A percentile compares a stretch with the other conserved stretches of the same genome.
Evolutionary conservation across 2,329 filamentous ascomycete genomes (phyloP).

Genomic region (Trichoderma sp.): DNA sequence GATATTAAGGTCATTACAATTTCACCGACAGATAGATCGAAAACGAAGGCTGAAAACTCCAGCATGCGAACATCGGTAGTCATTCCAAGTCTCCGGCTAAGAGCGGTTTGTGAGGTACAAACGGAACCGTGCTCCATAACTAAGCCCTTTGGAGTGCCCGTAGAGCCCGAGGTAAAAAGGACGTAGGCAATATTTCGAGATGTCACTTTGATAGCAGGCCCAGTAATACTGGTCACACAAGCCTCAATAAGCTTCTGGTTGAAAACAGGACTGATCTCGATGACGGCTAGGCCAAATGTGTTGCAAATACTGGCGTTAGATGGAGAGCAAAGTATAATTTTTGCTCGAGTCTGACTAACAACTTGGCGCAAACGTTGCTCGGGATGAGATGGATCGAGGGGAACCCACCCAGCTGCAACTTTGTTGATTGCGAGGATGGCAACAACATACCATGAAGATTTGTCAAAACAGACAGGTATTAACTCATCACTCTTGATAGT

Average conservation of each 20-base stretch:
- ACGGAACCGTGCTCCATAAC: constrained; percentile 16
- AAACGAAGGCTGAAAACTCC: constrained; percentile 16
- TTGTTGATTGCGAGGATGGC: constrained; percentile 26
- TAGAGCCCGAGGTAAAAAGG: constrained; percentile 15
- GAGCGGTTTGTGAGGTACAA: background rate
- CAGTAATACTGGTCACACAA: background rate
- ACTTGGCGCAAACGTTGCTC: constrained; percentile 19
- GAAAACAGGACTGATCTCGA: constrained; percentile 12
- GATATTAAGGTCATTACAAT: background rate
- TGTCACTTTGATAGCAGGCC: background rate
- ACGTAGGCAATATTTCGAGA: constrained; percentile 16
- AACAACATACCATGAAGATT: constrained; percentile 28
- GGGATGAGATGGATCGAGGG: constrained; percentile 25
- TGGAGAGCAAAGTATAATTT: constrained; percentile 9
- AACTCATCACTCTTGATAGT: background rate
- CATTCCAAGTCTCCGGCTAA: background rate
- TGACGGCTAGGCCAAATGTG: constrained; percentile 13
- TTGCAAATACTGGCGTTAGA: constrained; percentile 27
- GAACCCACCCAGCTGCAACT: constrained; percentile 26
- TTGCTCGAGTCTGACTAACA: constrained; percentile 13
- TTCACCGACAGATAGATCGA: constrained; percentile 19
- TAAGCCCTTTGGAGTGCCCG: constrained; percentile 8
- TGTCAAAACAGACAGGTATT: constrained; percentile 34
- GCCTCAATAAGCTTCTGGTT: background rate
- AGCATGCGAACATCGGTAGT: constrained; percentile 13